Evolutionary conservation across 1,284 basidiomycete species (phyloP).

Genomic region (Pseudozyma pruni): DNA sequence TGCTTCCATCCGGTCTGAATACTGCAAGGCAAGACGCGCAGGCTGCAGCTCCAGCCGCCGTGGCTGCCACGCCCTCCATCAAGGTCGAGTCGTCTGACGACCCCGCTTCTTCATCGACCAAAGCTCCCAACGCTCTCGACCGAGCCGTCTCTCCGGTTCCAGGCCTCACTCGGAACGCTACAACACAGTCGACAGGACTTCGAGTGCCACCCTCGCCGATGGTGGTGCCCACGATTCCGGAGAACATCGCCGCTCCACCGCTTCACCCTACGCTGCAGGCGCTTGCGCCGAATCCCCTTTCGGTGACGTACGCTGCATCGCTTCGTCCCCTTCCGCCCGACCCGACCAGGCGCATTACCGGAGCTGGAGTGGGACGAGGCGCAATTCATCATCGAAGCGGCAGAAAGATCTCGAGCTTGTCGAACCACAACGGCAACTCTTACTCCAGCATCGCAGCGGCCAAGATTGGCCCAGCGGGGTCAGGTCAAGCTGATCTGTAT

Average conservation of each 20-base stretch:
- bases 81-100: conserved; percentile 20
- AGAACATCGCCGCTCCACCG: conserved; percentile 27
- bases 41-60: not conserved
- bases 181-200: conserved; percentile 20
- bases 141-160: conserved; percentile 39
- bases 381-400: conserved; percentile 60
- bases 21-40: not conserved
- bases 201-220: conserved; percentile 43
- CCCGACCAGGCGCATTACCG: conserved; percentile 62
- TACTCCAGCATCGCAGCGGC: conserved; percentile 41
- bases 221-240: conserved; percentile 23
- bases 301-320: conserved; percentile 65
- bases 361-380: conserved; percentile 60
- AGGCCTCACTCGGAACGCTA: conserved; percentile 29
- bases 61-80: conserved; percentile 9
- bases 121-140: conserved; percentile 14
- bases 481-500: conserved; percentile 58
- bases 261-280: conserved; percentile 60
- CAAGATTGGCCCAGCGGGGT: conserved; percentile 53
- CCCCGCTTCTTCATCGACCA: conserved; percentile 13
- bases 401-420: conserved; percentile 35
- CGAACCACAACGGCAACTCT: conserved; percentile 35
- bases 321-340: conserved; percentile 64
- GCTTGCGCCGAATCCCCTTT: conserved; percentile 64
- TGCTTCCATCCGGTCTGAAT: not conserved